A percentile compares a stretch with the other conserved stretches of the same genome.
phyloP scores from a whole-genome alignment of 257 asterid genomes.

The Nicotiana obtusifolia region DNA sequence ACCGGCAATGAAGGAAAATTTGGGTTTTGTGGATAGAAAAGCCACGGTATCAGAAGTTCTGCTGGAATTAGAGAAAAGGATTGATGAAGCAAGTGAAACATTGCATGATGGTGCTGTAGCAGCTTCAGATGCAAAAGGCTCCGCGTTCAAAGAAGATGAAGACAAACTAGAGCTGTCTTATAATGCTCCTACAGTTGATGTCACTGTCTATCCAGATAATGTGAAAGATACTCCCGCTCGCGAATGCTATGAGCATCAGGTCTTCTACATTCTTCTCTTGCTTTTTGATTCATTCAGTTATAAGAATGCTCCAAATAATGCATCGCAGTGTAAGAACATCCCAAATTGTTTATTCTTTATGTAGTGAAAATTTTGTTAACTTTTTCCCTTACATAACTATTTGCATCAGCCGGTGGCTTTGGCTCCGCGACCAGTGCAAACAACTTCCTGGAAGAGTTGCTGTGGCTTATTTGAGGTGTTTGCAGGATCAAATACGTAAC shows the following conservation, averaged over 20 bases:
- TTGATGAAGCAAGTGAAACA: neutral
- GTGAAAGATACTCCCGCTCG: conserved; percentile 25
- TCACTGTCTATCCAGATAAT: neutral
- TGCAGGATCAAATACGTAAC: conserved; percentile 29
- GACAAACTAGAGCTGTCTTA: conserved; percentile 14
- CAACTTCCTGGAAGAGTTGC: conserved; percentile 56
- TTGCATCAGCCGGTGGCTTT: conserved; percentile 41
- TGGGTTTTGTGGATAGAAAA: neutral
- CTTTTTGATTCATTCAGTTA: conserved; percentile 2
- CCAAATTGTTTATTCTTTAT: neutral
- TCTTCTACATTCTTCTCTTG: conserved; percentile 12
- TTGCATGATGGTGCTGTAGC: neutral
- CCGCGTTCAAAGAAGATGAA: conserved; percentile 7
- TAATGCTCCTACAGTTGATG: conserved; percentile 14
- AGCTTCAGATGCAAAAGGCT: conserved; percentile 14
- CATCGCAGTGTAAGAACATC: neutral
- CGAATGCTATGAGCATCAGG: conserved; percentile 31
- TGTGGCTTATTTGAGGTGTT: conserved; percentile 63
- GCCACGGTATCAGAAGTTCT: neutral
- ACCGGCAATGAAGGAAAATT: neutral
- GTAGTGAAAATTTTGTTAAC: neutral
- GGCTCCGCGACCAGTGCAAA: conserved; percentile 32
- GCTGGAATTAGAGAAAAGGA: neutral
- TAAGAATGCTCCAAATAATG: neutral
- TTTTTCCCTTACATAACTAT: neutral